Conservation (phyloP, 305 asterid genomes). For the Solanum chacoense region DNA sequence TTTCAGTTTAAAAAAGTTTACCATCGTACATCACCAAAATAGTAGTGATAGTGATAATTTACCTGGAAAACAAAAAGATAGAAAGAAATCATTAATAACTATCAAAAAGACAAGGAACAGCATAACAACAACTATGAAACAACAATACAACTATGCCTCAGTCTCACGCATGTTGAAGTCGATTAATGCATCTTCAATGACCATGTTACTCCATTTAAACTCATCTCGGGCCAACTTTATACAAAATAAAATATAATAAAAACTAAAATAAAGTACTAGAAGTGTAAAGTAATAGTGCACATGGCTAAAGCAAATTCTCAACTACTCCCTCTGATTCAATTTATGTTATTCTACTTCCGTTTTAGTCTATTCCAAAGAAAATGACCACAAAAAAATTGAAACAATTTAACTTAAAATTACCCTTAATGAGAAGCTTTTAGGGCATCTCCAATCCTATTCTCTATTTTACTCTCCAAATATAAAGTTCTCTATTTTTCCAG, state of each 20-base stretch:
- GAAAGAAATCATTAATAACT: neutral
- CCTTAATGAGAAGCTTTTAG: neutral
- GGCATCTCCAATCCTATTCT: too few species aligned
- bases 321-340: neutral
- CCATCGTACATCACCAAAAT: constrained; percentile 74
- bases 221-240: neutral
- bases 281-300: neutral
- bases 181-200: neutral
- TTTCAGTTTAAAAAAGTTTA: constrained; percentile 52
- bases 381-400: neutral
- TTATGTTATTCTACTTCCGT: neutral
- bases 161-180: neutral
- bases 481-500: too few species aligned
- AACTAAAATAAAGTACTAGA: neutral
- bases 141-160: neutral
- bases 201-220: neutral
- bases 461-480: too few species aligned
- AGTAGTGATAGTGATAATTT: constrained; percentile 48
- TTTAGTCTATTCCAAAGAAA: neutral
- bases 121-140: neutral
- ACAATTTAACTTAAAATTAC: neutral
- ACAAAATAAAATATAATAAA: neutral
- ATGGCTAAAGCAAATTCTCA: neutral
- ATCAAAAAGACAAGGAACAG: neutral
- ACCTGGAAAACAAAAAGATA: constrained; percentile 41